Evolutionary conservation across 2,329 filamentous ascomycete species (phyloP).

Genomic region (Aurifilum marmelostoma): DNA sequence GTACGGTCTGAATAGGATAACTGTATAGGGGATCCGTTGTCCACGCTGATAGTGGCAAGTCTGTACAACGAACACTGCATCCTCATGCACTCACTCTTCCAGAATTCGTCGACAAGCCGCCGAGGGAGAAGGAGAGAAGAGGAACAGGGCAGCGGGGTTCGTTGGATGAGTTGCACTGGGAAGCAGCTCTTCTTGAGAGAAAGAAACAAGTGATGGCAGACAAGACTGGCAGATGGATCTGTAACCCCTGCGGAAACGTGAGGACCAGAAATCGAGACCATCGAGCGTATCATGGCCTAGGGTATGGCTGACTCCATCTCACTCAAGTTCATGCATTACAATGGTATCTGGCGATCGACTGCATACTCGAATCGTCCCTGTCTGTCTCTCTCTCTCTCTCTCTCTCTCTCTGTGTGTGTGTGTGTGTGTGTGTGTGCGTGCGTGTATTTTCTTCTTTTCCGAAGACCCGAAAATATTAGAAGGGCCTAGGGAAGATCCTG

Average conservation of each 20-base stretch:
- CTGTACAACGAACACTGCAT: neutral
- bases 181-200: neutral
- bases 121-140: neutral
- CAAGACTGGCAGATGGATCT: neutral
- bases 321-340: neutral
- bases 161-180: neutral
- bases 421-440: neutral
- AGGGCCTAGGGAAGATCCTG: neutral
- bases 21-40: neutral
- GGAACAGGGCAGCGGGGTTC: too few relatives aligned
- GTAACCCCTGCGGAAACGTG: neutral
- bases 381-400: neutral
- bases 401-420: too few relatives aligned
- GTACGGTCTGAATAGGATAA: neutral
- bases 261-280: neutral
- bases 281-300: neutral
- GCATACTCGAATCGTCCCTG: neutral
- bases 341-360: neutral
- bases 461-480: neutral
- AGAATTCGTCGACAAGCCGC: neutral
- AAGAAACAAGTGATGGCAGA: neutral
- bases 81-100: neutral
- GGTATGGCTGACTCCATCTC: neutral
- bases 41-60: neutral
- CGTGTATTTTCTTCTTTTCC: neutral